Evolutionary conservation across 139 green algal genomes (phyloP).

Genomic region (Chlamydomonas applanata): DNA sequence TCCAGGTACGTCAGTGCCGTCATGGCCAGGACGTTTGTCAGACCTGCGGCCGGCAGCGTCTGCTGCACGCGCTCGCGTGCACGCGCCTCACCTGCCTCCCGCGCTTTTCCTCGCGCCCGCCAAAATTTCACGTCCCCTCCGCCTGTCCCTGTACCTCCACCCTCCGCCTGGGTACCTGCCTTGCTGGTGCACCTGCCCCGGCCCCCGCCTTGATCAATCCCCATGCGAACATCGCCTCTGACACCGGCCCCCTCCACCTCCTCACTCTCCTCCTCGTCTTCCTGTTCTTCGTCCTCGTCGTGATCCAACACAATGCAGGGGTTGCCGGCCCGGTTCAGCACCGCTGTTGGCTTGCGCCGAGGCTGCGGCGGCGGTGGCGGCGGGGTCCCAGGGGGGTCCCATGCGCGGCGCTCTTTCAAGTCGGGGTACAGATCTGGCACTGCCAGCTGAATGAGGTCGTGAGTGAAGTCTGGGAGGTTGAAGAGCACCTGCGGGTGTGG

Average conservation of each 20-base stretch:
- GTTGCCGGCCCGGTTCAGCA: not conserved
- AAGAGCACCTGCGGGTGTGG: conserved; percentile 44
- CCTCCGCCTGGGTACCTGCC: not conserved
- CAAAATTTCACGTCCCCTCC: no score
- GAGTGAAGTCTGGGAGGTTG: conserved; percentile 42
- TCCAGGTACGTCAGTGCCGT: no score
- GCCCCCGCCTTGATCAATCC: no score
- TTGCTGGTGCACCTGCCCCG: no score
- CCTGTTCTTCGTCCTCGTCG: not conserved
- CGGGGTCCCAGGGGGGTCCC: not conserved
- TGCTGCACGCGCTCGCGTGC: not conserved
- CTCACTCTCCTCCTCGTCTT: not conserved
- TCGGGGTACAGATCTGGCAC: conserved; percentile 5
- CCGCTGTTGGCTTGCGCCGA: not conserved
- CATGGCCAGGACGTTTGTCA: no score
- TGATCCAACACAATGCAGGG: not conserved
- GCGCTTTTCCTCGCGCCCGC: not conserved
- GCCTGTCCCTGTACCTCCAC: not conserved
- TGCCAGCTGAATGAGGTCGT: conserved; percentile 28
- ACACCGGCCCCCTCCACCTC: no score
- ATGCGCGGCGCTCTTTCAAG: not conserved
- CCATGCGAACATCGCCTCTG: no score
- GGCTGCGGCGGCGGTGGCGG: not conserved
- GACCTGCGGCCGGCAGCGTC: conserved; percentile 26
- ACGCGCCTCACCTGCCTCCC: conserved; percentile 14